Conservation (phyloP, 352 stramenopile genomes). For the Globisporangium spinosum region DNA sequence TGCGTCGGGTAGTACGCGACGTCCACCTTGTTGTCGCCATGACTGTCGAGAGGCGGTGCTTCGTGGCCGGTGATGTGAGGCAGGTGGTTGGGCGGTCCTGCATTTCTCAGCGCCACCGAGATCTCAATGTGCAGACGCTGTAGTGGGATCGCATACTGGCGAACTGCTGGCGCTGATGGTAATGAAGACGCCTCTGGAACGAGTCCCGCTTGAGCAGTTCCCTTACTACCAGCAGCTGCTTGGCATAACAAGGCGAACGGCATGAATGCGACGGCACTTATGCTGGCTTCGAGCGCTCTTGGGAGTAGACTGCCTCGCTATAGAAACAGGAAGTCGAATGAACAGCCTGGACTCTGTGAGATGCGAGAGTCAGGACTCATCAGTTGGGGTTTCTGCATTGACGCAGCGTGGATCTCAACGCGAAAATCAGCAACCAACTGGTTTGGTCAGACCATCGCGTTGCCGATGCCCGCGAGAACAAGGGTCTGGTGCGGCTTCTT, state of each 20-base stretch:
- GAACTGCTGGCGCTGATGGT: not conserved
- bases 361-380: not conserved
- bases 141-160: constrained; percentile 4
- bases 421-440: constrained; percentile 5
- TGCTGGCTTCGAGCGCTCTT: constrained; percentile 18
- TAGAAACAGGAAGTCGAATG: constrained; percentile 23
- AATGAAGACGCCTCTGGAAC: too few species aligned
- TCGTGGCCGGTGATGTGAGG: not conserved
- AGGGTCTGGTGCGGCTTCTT: not conserved
- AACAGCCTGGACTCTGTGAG: not conserved
- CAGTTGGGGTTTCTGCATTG: not conserved
- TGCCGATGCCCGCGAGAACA: constrained; percentile 18
- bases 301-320: constrained; percentile 28
- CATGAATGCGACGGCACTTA: constrained; percentile 24
- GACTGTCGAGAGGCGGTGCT: not conserved
- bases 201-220: not conserved
- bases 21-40: not conserved
- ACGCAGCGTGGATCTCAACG: not conserved
- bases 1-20: constrained; percentile 16
- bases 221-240: not conserved
- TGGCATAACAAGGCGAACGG: constrained; percentile 27
- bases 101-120: constrained; percentile 24
- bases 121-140: constrained; percentile 24
- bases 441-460: not conserved
- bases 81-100: constrained; percentile 26